These are phyloP conservation scores for Macrotyloma uniflorum DNA, from an alignment of 306 rosid species.

Conservation along the genomic window DNA sequence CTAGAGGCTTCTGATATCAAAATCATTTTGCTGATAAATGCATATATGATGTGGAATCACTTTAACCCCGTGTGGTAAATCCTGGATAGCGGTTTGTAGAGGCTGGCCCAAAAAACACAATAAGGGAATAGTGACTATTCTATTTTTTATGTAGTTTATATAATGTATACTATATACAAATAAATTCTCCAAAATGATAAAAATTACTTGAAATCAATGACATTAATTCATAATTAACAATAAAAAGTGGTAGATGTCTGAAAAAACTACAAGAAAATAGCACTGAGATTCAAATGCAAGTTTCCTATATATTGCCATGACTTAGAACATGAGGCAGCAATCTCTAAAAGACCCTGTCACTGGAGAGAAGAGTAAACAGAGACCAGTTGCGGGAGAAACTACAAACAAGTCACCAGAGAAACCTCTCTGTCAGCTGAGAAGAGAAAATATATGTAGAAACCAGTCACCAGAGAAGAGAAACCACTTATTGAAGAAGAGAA, in stretches of 20 bases:
- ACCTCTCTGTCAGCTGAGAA: background rate
- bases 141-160: background rate
- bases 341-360: background rate
- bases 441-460: background rate
- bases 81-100: background rate
- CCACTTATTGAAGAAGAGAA: background rate
- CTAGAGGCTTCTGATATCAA: background rate
- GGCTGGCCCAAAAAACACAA: background rate
- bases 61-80: background rate
- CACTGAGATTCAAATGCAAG: too few relatives aligned
- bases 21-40: conserved; percentile 9
- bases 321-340: background rate
- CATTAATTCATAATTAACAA: background rate
- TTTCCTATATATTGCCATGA: background rate
- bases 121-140: background rate
- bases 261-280: too few relatives aligned
- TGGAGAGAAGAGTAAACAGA: background rate
- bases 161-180: background rate
- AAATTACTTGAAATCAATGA: background rate
- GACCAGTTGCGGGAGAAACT: background rate
- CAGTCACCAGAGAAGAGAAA: background rate
- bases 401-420: background rate
- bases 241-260: background rate
- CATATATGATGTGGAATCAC: background rate
- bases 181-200: background rate